Percentiles rank a stretch among this genome's conserved stretches.
Conservation (phyloP, 2,329 filamentous ascomycete species). For the Lasiodiplodia gonubiensis region DNA sequence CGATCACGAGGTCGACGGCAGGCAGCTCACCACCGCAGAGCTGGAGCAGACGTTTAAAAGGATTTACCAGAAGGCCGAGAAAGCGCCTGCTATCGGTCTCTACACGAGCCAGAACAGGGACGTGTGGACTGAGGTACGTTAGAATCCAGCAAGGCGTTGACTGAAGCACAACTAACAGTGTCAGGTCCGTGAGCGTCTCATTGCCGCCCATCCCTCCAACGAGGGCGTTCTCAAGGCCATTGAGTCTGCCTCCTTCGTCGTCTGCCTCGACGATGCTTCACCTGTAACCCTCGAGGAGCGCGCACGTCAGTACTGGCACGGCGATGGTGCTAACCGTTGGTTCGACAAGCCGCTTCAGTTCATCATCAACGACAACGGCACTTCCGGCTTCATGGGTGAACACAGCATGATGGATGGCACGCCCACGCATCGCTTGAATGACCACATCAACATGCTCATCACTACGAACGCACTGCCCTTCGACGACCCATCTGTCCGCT, state of each 20-base stretch:
- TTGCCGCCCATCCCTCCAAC: slow-evolving; percentile 80
- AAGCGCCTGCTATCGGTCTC: slow-evolving; percentile 75
- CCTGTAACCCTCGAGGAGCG: slow-evolving; percentile 96
- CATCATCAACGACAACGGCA: slow-evolving; percentile 97
- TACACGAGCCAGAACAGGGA: slow-evolving; percentile 94
- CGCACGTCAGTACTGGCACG: slow-evolving; percentile 96
- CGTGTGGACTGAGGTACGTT: slow-evolving; percentile 76
- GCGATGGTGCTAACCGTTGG: slow-evolving; percentile 94
- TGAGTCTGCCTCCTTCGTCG: slow-evolving; percentile 85
- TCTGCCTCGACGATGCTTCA: slow-evolving; percentile 90
- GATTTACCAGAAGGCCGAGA: slow-evolving; percentile 79
- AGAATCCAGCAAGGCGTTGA: slow-evolving; percentile 7
- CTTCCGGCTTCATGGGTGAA: slow-evolving; percentile 96
- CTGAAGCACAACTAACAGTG: slow-evolving; percentile 19
- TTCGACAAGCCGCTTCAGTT: slow-evolving; percentile 98
- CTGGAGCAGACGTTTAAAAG: slow-evolving; percentile 87
- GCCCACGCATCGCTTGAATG: slow-evolving; percentile 94
- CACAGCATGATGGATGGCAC: slow-evolving; percentile 99
- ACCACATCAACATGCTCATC: slow-evolving; percentile 90
- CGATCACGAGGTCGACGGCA: slow-evolving; percentile 76
- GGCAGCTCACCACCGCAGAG: slow-evolving; percentile 86
- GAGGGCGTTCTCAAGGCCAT: slow-evolving; percentile 77
- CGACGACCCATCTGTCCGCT: slow-evolving; percentile 76
- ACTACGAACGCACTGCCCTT: slow-evolving; percentile 95
- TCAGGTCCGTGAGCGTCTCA: slow-evolving; percentile 69